Base-by-base conservation (phyloP, 192 early-diverging fungal genomes). In the Chytriomyces sp. region DNA sequence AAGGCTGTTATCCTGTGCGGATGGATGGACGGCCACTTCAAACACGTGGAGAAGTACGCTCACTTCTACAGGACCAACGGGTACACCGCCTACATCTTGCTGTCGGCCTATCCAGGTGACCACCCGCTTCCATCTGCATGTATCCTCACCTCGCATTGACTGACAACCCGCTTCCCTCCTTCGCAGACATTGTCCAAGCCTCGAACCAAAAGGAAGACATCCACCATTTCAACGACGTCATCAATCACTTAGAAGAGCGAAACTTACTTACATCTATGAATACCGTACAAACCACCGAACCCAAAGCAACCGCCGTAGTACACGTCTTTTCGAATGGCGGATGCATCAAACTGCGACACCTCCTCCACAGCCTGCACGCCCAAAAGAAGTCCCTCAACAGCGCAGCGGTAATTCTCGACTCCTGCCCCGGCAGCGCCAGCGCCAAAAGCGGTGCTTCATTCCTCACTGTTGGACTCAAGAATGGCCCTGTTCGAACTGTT, bases 1-100 rank as follows among this genome's bases (percentile, higher is more conserved):
- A 68, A 68, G 67, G 10, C 9, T 68, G 67, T 47, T 0, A 24
- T 68, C 24, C 67, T 68, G 11, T 68, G 26, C 28, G 67, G 67
- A 13, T 68, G 67, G 67, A 9, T 68, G 11, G 67, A 68, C 47
- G 26, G 35, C 13, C 26, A 68, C 11, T 9, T 68, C 26, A 35
- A 68, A 45, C 24, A 68, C 2, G 67, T 68, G 1, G 43, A 47
- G 16, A 68, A 68, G 45, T 68, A 68, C 28, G 67, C 67, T 18
- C 43, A 68, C 11, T 35, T 11, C 9, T 68, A 68, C 24, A 11
- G 53, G 13, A 57, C 13, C 53, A 11, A 20, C 20, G 53, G 53
- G 3, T 57, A 57, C 53, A 57, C 53, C 0, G 53, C 20, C 53
- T 20, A 57, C 53, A 57, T 57, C 53, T 11, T 57, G 11, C 53